A percentile compares a stretch with the other conserved stretches of the same genome.
These are phyloP conservation scores for Neurospora sp. DNA, from an alignment of 495 filamentous ascomycete genomes.

Conservation along the genomic window DNA sequence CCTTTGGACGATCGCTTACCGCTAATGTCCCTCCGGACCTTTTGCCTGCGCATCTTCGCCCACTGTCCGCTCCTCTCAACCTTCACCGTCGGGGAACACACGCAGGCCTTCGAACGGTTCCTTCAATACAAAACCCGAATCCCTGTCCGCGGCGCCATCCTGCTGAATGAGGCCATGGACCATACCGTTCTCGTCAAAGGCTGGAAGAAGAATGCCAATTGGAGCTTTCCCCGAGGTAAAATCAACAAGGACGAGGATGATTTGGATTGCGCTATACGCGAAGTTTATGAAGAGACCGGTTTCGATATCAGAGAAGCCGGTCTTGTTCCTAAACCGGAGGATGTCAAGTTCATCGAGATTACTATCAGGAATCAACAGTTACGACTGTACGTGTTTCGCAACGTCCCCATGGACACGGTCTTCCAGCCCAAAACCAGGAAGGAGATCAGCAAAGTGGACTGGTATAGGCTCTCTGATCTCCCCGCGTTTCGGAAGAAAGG, in stretches of 20 bases:
- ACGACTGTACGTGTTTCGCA: conserved; percentile 78
- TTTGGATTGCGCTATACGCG: conserved; percentile 81
- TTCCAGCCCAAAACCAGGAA: conserved; percentile 89
- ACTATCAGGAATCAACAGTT: conserved; percentile 89
- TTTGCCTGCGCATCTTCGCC: conserved; percentile 80
- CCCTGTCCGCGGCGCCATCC: conserved; percentile 84
- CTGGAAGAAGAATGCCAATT: conserved; percentile 92
- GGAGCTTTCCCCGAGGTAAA: conserved; percentile 95
- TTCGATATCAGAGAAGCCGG: conserved; percentile 68
- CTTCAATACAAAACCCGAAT: conserved; percentile 87
- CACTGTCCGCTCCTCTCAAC: conserved; percentile 81
- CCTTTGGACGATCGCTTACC: conserved; percentile 78
- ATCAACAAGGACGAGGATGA: conserved; percentile 96
- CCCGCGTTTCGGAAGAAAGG: conserved; percentile 58
- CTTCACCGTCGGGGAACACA: conserved; percentile 67
- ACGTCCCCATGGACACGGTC: conserved; percentile 70
- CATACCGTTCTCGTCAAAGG: conserved; percentile 86
- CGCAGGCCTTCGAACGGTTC: conserved; percentile 78
- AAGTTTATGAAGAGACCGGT: conserved; percentile 94
- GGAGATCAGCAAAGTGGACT: conserved; percentile 92
- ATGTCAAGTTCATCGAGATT: conserved; percentile 72
- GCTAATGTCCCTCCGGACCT: conserved; percentile 69
- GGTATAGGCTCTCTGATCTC: conserved; percentile 82
- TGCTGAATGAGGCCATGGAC: conserved; percentile 88
- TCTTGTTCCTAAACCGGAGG: conserved; percentile 55